Evolutionary conservation across 176 grass and related monocot species (phyloP).

Genomic region (Urochloa ruziziensis): DNA sequence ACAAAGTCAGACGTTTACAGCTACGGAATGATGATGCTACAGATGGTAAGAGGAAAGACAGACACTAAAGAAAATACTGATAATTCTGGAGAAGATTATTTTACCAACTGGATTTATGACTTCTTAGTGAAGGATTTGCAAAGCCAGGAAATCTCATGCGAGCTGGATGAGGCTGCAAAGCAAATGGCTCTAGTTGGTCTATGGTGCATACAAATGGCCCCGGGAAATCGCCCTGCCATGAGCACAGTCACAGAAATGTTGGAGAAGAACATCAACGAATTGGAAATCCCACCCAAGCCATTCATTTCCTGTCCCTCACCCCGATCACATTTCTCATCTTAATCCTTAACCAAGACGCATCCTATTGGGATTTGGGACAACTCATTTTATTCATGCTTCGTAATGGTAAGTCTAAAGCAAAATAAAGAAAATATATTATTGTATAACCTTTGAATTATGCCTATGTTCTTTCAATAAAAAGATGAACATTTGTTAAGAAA

Average conservation of each 20-base stretch:
- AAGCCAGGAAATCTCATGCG: not conserved
- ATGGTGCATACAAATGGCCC: constrained; percentile 49
- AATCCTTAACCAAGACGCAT: not conserved
- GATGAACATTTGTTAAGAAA: not conserved
- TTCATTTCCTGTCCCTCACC: not conserved
- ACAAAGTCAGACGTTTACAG: constrained; percentile 69
- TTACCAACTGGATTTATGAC: constrained; percentile 62
- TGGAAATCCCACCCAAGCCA: constrained; percentile 45
- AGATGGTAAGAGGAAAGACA: constrained; percentile 48
- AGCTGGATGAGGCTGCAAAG: constrained; percentile 26
- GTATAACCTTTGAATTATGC: not conserved
- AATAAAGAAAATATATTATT: not conserved
- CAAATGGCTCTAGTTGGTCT: constrained; percentile 42
- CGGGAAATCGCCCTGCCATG: constrained; percentile 44
- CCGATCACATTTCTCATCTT: not conserved
- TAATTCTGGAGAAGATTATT: constrained; percentile 28
- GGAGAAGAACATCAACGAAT: constrained; percentile 28
- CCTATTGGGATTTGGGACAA: not conserved
- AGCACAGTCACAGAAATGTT: constrained; percentile 57
- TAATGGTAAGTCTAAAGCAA: not conserved
- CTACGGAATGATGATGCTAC: constrained; percentile 59
- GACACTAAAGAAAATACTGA: not conserved
- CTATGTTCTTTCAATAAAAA: not conserved
- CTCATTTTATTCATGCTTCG: not conserved
- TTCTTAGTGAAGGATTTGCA: constrained; percentile 21